Evolutionary conservation across 768 basidiomycete genomes (phyloP), one percentile per base, ranked within the genome.

Genomic region (Crucibulum laeve): DNA sequence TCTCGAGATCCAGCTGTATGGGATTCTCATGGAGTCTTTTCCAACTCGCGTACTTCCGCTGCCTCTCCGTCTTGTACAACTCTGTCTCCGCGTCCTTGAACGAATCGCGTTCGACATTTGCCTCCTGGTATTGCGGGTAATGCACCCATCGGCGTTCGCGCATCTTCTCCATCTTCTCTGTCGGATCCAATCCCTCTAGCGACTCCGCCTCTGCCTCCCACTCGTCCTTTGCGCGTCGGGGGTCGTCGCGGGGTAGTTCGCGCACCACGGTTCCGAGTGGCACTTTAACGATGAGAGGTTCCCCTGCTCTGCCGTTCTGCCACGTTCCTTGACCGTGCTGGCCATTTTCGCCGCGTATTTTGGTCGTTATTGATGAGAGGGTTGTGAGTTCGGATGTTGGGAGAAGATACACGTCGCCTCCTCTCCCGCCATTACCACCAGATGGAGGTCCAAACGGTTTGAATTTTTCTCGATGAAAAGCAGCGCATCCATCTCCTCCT

Each of bases 381-480:
- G 87, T 87, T 0, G 89, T 88, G 15, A 97, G 67, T 25, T 80
- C 73, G 0, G 85, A 73, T 0, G 87, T 84, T 0, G 95, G 89
- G 25, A 82, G 64, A 52, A 98, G 75, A 58, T 91, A 91, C 24
- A 98, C 81, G 54, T 87, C 82, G 3, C 90, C 92, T 21, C 94
- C 95, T 36, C 76, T 75, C 2, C 93, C 95, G 13, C 95, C 95
- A 47, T 88, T 87, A 1, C 94, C 95, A 0, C 95, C 95, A 7
- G 92, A 94, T 0, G 95, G 92, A 1, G 93, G 91, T 0, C 91
- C 91, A 48, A 80, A 77, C 1, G 85, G 79, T 44, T 79, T 80
- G 63, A 77, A 91, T 57, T 91, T 90, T 65, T 95, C 91, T 45
- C 91, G 82, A 55, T 93, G 87, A 54, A 97, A 96, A 4, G 95